Base-by-base conservation (phyloP, 140 eudicot genomes). In the Anethum foeniculum region DNA sequence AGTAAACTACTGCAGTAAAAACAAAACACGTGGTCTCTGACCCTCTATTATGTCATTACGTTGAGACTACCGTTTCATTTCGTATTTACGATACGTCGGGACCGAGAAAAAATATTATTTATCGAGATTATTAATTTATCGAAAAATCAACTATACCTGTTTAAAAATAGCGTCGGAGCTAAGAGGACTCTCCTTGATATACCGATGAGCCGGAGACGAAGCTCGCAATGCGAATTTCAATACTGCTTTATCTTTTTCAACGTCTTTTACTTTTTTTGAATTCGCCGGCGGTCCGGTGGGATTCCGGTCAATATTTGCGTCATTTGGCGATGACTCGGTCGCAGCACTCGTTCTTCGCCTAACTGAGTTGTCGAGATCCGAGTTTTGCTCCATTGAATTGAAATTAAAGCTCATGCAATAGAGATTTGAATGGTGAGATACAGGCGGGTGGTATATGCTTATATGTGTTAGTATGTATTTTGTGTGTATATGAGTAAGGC, bases 151-250 rank as follows among this genome's bases (percentile, higher is more conserved):
- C 4, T 60, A 4, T 11, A 93, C 98, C 97, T 94, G 98, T 81
- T 90, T 90, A 85, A 94, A 94, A 41, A 94, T 94, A 77, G 97
- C 97, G 87, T 88, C 98, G 16, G 98, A 94, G 62, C 98, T 94
- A 73, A 94, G 97, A 36, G 98, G 98, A 82, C 93, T 88, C 86
- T 94, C 98, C 79, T 85, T 94, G 46, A 75, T 83, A 39, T 81
- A 82, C 39, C 94, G 89, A 75, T 94, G 98, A 81, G 98, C 98
- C 12, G 97, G 96, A 65, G 91, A 83, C 27, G 96, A 90, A 7
- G 98, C 86, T 75, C 98, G 87, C 83, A 82, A 91, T 34, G 86
- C 80, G 25, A 54, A 78, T 54, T 78, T 38, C 34, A 27, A 2
- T 27, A n/a, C 23, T 52, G n/a, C 81, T 78, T 23, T 19, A 4